Evolutionary conservation across 2,329 filamentous ascomycete genomes (phyloP), one percentile per base, ranked within the genome.

Genomic region (Aspergillus sp.): DNA sequence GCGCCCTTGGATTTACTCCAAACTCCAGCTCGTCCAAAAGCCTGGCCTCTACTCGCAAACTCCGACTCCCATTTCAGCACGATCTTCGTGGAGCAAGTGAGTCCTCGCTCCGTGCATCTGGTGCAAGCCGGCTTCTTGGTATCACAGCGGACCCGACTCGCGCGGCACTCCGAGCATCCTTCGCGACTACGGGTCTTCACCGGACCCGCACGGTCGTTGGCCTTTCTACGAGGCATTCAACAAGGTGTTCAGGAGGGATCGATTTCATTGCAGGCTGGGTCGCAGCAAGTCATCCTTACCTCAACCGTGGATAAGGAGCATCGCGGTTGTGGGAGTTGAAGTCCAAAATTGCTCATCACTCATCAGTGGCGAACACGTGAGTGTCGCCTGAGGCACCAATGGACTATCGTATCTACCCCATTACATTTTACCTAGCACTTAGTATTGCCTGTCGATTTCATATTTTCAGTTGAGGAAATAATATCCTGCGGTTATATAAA

Each of bases 11-110:
- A 53, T 59, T 75, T 75, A 55, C 65, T 75, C 76, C 77, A 78
- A 37, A 77, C 70, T 37, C 77, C 76, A 23, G 74, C 66, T 52
- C 76, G 68, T 4, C 77, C 77, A 64, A 79, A 79, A 5, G 77
- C 76, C 52, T 76, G 62, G 11, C 76, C 77, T 8, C 73, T 73
- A 52, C 68, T 74, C 52, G 62, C 63, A 59, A 76, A 79, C 55
- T 79, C 77, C 3, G 71, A 70, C 59, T 75, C 67, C 73, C 73
- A 75, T 64, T 74, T 75, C 12, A 75, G 53, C 44, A 70, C 64
- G 64, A 77, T 61, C 56, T 74, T 69, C 4, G 71, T 74, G 12
- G 70, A 69, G 56, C 75, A 77, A 5, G 63, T 62, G 15, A 77
- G 57, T 1, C 71, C 70, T 62, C 68, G 73, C 56, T 72, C 68